Percentiles rank a stretch among this genome's conserved stretches.
Evolutionary conservation across 257 asterid species (phyloP).

Genomic region (Craterostigma plantagineum): DNA sequence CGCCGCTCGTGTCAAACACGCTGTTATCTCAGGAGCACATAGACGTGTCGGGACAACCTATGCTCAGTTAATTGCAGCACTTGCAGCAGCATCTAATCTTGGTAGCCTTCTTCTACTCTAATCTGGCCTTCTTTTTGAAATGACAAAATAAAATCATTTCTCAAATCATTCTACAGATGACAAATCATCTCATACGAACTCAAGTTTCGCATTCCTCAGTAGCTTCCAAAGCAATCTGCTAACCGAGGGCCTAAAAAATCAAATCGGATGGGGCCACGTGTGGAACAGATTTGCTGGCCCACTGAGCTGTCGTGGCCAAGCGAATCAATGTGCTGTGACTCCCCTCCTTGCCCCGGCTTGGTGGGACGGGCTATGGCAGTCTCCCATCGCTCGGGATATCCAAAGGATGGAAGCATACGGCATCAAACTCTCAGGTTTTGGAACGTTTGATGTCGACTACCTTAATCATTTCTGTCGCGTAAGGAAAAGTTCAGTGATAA

Average conservation of each 20-base stretch:
- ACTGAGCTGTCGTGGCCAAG: slow-evolving; percentile 48
- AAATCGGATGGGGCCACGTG: slow-evolving; percentile 90
- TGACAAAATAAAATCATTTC: too few relatives aligned
- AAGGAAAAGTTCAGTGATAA: slow-evolving; percentile 18
- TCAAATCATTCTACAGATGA: slow-evolving; percentile 25
- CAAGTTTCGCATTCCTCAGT: slow-evolving; percentile 49
- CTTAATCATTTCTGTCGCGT: slow-evolving; percentile 31
- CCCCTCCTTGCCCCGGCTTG: slow-evolving; percentile 87
- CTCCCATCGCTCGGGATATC: slow-evolving; percentile 69
- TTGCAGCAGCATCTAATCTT: slow-evolving; percentile 69
- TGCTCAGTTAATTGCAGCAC: slow-evolving; percentile 76
- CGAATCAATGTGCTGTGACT: slow-evolving; percentile 68
- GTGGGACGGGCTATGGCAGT: slow-evolving; percentile 99
- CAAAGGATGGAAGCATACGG: slow-evolving; percentile 72
- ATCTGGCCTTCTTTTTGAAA: neutral
- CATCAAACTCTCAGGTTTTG: slow-evolving; percentile 47
- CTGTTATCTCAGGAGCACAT: slow-evolving; percentile 78
- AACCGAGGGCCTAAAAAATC: slow-evolving; percentile 52
- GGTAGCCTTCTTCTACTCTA: slow-evolving; percentile 25
- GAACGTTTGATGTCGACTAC: slow-evolving; percentile 34
- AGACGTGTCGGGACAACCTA: slow-evolving; percentile 91
- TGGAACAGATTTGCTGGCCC: slow-evolving; percentile 94
- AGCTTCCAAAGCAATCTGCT: slow-evolving; percentile 76
- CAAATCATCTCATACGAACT: slow-evolving; percentile 12
- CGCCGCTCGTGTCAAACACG: slow-evolving; percentile 72